Base-by-base conservation (phyloP, 2,329 filamentous ascomycete genomes). In the Penicillium sp. region DNA sequence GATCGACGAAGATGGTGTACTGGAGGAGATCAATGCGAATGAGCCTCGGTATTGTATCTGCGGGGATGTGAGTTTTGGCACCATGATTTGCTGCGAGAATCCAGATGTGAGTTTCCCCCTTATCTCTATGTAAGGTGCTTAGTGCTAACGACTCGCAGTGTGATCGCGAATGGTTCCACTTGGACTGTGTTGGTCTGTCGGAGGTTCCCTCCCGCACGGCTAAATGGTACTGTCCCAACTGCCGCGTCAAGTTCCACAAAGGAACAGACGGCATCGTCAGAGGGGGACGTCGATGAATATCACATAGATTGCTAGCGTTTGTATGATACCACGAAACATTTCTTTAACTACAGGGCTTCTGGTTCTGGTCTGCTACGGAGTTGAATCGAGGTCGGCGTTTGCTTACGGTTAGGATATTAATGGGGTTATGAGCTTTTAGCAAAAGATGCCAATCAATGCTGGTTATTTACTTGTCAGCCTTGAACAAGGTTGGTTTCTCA, bases 181-280 rank as follows among this genome's bases (percentile, higher is more conserved):
- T 85, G 41, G 73, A 75, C 31, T 86, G 82, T 54, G 76, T 86
- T 24, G 75, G 77, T 12, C 70, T 86, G 15, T 72, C 72, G 6
- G 80, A 81, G 46, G 73, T 81, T 28, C 82, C 82, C 6, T 75
- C 76, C n/a, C 75, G 81, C 23, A 77, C 81, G 10, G 75, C 78
- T 9, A 84, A 83, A 65, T 86, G 82, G 82, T 86, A 81, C 60
- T 86, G 82, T 66, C 81, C 81, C 0, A 78, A 82, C 35, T 85
- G 82, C 59, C 68, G 77, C 39, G 74, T 77, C 59, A 79, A 75
- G 59, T 65, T 73, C 35, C 67, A 70, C 47, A 75, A 72, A 54
- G 70, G 70, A 12, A 59, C 59, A 7, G 69, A 73, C 52, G 71
- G 71, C 3, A 72, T 73, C 31, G 66, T 72, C 28, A 68, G 64